These are phyloP conservation scores for Trematosphaeria pertusa DNA, from an alignment of 2,329 filamentous ascomycete genomes.

Conservation along the genomic window DNA sequence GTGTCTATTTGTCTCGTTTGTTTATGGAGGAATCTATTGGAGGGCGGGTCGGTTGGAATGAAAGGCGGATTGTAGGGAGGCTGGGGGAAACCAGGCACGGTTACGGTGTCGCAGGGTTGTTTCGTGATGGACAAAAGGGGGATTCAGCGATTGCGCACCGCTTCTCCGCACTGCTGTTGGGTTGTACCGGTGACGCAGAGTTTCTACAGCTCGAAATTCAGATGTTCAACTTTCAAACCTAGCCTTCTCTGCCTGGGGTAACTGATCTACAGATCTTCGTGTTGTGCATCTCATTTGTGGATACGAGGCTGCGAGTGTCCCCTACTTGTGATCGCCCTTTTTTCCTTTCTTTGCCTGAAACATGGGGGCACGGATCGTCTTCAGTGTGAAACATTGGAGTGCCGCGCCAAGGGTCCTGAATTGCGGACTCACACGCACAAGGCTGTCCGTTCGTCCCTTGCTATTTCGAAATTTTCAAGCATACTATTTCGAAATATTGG, in stretches of 20 bases:
- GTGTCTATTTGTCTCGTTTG: constrained; percentile 12
- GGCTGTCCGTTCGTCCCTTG: no score
- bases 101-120: background rate
- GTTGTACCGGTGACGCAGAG: background rate
- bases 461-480: no score
- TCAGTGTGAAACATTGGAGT: background rate
- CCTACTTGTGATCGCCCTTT: no score
- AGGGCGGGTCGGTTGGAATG: background rate
- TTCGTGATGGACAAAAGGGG: background rate
- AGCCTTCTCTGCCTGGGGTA: background rate
- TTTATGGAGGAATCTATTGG: background rate
- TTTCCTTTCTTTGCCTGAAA: background rate
- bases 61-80: background rate
- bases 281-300: background rate
- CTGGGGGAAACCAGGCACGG: background rate
- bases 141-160: no score
- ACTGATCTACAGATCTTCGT: constrained; percentile 6
- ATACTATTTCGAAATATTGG: no score
- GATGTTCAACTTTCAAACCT: constrained; percentile 15
- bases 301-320: no score
- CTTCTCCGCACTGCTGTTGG: background rate
- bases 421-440: no score
- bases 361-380: background rate
- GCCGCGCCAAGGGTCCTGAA: no score
- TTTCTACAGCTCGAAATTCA: constrained; percentile 7